Percentiles rank a stretch among this genome's conserved stretches.
phyloP scores from a whole-genome alignment of 805 yeast species.

The Kodamaea jinghongensis region DNA sequence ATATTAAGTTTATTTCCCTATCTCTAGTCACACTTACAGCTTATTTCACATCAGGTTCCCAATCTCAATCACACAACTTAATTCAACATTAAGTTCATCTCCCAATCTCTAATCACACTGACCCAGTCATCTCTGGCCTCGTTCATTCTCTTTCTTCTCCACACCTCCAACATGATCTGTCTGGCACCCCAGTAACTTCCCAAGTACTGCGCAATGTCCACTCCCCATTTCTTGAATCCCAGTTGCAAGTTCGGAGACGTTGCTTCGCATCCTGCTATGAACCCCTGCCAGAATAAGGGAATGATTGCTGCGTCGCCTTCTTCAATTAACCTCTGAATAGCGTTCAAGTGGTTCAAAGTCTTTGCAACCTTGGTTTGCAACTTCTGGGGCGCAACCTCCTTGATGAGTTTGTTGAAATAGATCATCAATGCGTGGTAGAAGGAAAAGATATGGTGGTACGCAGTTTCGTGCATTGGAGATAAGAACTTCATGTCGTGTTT shows the following conservation, averaged over 20 bases:
- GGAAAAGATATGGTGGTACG: conserved; percentile 77
- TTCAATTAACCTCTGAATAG: conserved; percentile 56
- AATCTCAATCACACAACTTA: conserved; percentile 13
- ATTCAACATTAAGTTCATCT: conserved; percentile 74
- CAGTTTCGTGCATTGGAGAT: conserved; percentile 63
- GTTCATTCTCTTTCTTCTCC: conserved; percentile 67
- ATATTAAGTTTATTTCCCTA: too few species aligned
- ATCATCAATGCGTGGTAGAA: conserved; percentile 71
- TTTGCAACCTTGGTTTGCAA: conserved; percentile 61
- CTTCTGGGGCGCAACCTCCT: conserved; percentile 50
- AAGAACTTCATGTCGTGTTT: conserved; percentile 32
- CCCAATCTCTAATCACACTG: conserved; percentile 78
- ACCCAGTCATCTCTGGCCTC: conserved; percentile 70
- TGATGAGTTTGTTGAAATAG: conserved; percentile 66
- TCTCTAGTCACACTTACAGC: too few species aligned
- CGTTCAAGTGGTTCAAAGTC: conserved; percentile 62
- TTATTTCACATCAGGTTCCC: too few species aligned
- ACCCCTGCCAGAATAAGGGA: conserved; percentile 87
- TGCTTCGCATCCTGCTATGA: conserved; percentile 83
- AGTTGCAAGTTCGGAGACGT: conserved; percentile 54
- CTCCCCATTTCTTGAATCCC: conserved; percentile 73
- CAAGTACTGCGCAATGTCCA: conserved; percentile 49
- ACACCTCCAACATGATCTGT: conserved; percentile 81
- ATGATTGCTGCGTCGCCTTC: conserved; percentile 57
- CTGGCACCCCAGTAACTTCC: conserved; percentile 88